These are phyloP conservation scores for Penicillium soppii DNA, from an alignment of 495 filamentous ascomycete species.

Conservation along the genomic window DNA sequence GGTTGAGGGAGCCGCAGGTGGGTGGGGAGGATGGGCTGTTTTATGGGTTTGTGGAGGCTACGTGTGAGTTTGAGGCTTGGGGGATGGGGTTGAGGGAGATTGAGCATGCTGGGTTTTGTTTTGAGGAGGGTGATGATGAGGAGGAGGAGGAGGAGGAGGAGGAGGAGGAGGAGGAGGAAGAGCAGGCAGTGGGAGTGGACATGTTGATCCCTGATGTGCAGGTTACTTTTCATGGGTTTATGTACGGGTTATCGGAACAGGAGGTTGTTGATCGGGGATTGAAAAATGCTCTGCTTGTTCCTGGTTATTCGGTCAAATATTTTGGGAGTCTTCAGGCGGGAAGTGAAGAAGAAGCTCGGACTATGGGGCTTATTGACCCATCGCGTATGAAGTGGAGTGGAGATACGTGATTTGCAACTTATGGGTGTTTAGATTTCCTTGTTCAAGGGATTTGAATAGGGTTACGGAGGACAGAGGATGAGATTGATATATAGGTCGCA, in stretches of 20 bases:
- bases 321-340: background rate
- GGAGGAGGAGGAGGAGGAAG: too few relatives aligned
- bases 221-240: conserved; percentile 1
- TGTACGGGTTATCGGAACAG: background rate
- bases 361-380: conserved; percentile 1
- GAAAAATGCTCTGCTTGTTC: background rate
- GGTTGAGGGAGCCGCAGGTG: background rate
- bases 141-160: too few relatives aligned
- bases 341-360: background rate
- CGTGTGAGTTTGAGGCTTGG: background rate
- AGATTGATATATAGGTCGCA: background rate
- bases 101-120: conserved; percentile 3
- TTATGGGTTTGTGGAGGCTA: background rate
- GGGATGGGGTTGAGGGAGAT: background rate
- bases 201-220: background rate
- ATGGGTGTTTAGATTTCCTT: background rate
- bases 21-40: background rate
- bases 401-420: background rate
- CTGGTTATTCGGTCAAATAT: background rate
- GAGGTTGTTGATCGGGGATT: background rate
- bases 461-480: too few relatives aligned
- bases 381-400: background rate
- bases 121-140: background rate
- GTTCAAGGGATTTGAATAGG: too few relatives aligned
- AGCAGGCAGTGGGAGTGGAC: background rate